A percentile compares a stretch with the other conserved stretches of the same genome.
Evolutionary conservation across 2,329 filamentous ascomycete species (phyloP).

Genomic region (Juglanconis juglandina): DNA sequence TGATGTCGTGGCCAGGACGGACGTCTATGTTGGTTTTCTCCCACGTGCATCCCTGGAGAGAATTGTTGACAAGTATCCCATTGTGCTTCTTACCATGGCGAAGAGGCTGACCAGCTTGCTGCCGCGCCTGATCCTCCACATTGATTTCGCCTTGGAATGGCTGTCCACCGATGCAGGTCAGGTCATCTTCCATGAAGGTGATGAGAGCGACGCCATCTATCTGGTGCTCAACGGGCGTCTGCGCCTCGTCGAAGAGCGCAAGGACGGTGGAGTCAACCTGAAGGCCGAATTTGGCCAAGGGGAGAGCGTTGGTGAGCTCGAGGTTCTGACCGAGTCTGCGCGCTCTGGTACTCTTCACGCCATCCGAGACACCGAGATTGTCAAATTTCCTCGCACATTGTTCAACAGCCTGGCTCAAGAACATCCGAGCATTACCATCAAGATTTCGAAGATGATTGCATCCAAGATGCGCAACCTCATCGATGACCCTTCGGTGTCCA

Average conservation of each 20-base stretch:
- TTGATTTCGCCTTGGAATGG: constrained; percentile 98
- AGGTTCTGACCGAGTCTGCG: constrained; percentile 90
- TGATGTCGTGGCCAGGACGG: constrained; percentile 94
- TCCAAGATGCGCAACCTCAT: constrained; percentile 88
- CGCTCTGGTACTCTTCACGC: constrained; percentile 91
- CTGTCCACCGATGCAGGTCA: constrained; percentile 94
- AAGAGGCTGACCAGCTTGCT: constrained; percentile 88
- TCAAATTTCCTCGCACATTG: constrained; percentile 90
- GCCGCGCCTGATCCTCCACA: constrained; percentile 86
- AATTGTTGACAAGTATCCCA: constrained; percentile 88
- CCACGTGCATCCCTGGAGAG: constrained; percentile 81
- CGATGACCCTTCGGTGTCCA: constrained; percentile 70
- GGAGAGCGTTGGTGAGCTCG: constrained; percentile 93
- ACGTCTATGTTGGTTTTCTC: constrained; percentile 95
- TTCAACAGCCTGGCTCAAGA: constrained; percentile 98
- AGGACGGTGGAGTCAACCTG: constrained; percentile 78
- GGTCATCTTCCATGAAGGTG: constrained; percentile 86
- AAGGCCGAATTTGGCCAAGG: constrained; percentile 93
- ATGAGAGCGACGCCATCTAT: constrained; percentile 97
- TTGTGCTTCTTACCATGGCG: constrained; percentile 90
- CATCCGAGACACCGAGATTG: constrained; percentile 92
- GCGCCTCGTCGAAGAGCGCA: constrained; percentile 76
- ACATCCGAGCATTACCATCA: constrained; percentile 96
- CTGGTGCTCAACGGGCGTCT: constrained; percentile 93
- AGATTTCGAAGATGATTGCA: constrained; percentile 97